Evolutionary conservation across 2,329 filamentous ascomycete species (phyloP), one percentile per base, ranked within the genome.

Genomic region (Aspergillus niger): DNA sequence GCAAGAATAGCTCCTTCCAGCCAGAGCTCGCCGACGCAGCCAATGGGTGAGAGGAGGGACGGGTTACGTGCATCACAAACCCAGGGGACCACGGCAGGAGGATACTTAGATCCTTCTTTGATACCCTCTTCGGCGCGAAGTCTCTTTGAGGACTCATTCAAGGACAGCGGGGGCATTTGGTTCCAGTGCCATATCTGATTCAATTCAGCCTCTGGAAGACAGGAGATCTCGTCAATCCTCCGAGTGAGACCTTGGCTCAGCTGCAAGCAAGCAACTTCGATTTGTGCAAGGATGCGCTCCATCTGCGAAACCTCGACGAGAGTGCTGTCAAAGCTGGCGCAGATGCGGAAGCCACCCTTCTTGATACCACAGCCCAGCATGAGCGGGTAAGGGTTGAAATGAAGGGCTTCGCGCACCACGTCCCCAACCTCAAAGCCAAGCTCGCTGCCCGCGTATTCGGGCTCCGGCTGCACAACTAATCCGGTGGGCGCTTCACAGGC

Each of bases 351-450:
- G 1, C 80, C 79, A 1, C 66, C 74, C 60, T 77, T 78, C 22
- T 71, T 70, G 5, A 82, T 76, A 5, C 78, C 78, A 64, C 74
- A 82, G 3, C 73, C 81, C 22, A 83, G 61, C 81, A 83, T 83
- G 2, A 83, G 72, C 4, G 81, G 77, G 60, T 83, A 83, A 0
- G 80, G 75, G 56, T 80, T 82, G 67, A 81, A 81, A 60, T 80
- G 77, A 52, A 71, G 67, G 1, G 73, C 73, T 55, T 75, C 73
- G 8, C 63, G 70, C 2, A 74, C 72, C 8, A 74, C 72, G 58
- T 78, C 76, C 24, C 72, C 76, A 10, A 66, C 48, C 8, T 65
- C 59, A 54, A 78, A 77, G 3, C 76, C 76, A 57, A 78, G 72
- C 28, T 77, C 76, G 38, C 66, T 70, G 26, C 71, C 72, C 22